Evolutionary conservation across 2,329 filamentous ascomycete genomes (phyloP).

Genomic region (Hymenoscyphus fraxineus): DNA sequence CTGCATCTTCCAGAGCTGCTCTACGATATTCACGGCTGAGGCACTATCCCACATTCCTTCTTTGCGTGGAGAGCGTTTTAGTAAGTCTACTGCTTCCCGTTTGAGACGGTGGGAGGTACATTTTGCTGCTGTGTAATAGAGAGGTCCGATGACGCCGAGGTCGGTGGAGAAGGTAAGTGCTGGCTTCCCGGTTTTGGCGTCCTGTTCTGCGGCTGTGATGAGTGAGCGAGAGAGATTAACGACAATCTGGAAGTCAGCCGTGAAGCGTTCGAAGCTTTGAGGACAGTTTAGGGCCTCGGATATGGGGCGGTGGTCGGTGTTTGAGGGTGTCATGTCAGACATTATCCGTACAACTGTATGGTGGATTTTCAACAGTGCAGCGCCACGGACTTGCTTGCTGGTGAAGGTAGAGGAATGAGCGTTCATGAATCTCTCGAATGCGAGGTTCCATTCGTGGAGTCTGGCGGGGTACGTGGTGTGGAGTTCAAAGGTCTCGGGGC

Average conservation of each 20-base stretch:
- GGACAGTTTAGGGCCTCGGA: slow-evolving; percentile 19
- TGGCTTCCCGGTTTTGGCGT: slow-evolving; percentile 24
- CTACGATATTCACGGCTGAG: slow-evolving; percentile 20
- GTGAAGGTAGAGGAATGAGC: slow-evolving; percentile 20
- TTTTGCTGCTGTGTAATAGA: slow-evolving; percentile 30
- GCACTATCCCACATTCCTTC: slow-evolving; percentile 35
- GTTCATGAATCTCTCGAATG: slow-evolving; percentile 30
- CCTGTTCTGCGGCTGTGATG: slow-evolving; percentile 27
- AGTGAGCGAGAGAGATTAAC: slow-evolving; percentile 28
- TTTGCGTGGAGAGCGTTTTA: slow-evolving; percentile 25
- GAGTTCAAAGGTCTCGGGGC: slow-evolving; percentile 14
- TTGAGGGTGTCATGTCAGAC: slow-evolving; percentile 16
- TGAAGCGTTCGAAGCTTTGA: slow-evolving; percentile 16
- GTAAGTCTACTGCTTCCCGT: slow-evolving; percentile 24
- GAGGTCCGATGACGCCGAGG: slow-evolving; percentile 29
- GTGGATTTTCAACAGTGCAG: slow-evolving; percentile 33
- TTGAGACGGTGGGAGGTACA: slow-evolving; percentile 16
- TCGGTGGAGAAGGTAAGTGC: slow-evolving; percentile 30
- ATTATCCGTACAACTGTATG: slow-evolving; percentile 26
- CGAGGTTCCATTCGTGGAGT: slow-evolving; percentile 24
- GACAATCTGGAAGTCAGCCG: slow-evolving; percentile 21
- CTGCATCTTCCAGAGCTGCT: slow-evolving; percentile 28
- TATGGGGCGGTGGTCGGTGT: slow-evolving; percentile 18
- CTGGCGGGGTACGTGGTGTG: slow-evolving; percentile 16
- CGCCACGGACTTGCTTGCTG: slow-evolving; percentile 29